Base-by-base conservation (phyloP, 2,329 filamentous ascomycete species). In the Didymella segeticola region DNA sequence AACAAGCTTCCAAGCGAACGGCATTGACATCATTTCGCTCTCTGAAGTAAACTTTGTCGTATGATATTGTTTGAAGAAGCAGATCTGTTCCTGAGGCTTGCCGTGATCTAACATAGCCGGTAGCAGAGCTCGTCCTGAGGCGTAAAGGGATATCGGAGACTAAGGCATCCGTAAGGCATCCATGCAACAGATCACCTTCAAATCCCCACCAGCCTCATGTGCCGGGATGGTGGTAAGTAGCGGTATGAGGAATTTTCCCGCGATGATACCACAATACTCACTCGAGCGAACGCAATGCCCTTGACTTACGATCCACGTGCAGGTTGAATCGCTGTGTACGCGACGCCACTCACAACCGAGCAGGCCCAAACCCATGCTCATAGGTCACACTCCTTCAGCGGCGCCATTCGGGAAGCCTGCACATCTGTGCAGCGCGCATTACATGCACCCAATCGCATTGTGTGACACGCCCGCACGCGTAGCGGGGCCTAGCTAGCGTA, bases 31-130 rank as follows among this genome's bases (percentile, higher is more conserved):
- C 48, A 60, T 56, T 54, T 58, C 52, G 50, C 47, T 33, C 49
- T 56, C 64, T 68, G 68, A 61, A 43, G 69, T 61, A 72, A 73
- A 72, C 70, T 66, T 66, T 60, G 69, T 72, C 67, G 70, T 72
- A 71, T 62, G 67, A 72, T 63, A 57, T 60, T 67, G 70, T 72
- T 71, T 71, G 67, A 69, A 64, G 57, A 47, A 36, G 55, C 19
- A 46, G 22, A 55, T 53, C 47, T 43, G 48, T 57, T 42, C 34
- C 34, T 46, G 45, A 54, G 45, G 51, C 45, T 41, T 20, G 19
- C 29, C 27, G 20, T 53, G 45, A 59, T 63, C 55, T 60, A 47
- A 56, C 53, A 47, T 23, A 37, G 47, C 26, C 15, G 47, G 53
- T 51, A 33, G 53, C 53, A 51, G 47, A 39, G 23, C 54, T 27